A percentile compares a stretch with the other conserved stretches of the same genome.
These are phyloP conservation scores for Pseudogymnoascus sp. DNA, from an alignment of 2,329 filamentous ascomycete species.

Conservation along the genomic window DNA sequence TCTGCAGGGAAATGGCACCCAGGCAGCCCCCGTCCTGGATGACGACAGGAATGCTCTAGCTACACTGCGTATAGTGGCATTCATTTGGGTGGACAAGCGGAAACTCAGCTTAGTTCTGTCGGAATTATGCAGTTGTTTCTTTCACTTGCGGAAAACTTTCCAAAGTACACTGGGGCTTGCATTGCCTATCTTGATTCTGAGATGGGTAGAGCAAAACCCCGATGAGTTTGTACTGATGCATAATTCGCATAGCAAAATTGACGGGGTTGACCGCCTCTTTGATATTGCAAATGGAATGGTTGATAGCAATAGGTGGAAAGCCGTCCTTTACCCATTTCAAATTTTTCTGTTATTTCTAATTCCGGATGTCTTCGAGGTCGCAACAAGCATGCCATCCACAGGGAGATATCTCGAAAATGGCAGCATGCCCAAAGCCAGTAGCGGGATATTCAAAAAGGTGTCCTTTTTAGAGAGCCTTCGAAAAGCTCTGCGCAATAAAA, in stretches of 20 bases:
- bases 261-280: slow-evolving; percentile 58
- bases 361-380: slow-evolving; percentile 62
- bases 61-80: slow-evolving; percentile 49
- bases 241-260: slow-evolving; percentile 50
- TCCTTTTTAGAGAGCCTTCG: slow-evolving; percentile 54
- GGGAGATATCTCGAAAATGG: slow-evolving; percentile 1
- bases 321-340: slow-evolving; percentile 53
- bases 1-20: slow-evolving; percentile 17
- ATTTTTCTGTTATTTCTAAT: slow-evolving; percentile 53
- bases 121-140: slow-evolving; percentile 57
- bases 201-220: slow-evolving; percentile 58
- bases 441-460: slow-evolving; percentile 56
- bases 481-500: slow-evolving; percentile 54
- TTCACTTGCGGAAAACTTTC: slow-evolving; percentile 55
- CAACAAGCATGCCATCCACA: slow-evolving; percentile 44
- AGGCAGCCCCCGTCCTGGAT: slow-evolving; percentile 19
- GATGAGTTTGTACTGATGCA: slow-evolving; percentile 57
- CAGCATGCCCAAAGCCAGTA: slow-evolving; percentile 48
- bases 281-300: slow-evolving; percentile 57
- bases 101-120: slow-evolving; percentile 55
- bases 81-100: slow-evolving; percentile 54
- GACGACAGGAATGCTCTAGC: slow-evolving; percentile 37
- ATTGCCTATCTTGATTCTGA: slow-evolving; percentile 52
- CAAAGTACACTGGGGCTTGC: slow-evolving; percentile 56
- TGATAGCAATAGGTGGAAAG: slow-evolving; percentile 47